Evolutionary conservation across 108 stramenopile species (phyloP).

Genomic region (Nannochloropsis salina): DNA sequence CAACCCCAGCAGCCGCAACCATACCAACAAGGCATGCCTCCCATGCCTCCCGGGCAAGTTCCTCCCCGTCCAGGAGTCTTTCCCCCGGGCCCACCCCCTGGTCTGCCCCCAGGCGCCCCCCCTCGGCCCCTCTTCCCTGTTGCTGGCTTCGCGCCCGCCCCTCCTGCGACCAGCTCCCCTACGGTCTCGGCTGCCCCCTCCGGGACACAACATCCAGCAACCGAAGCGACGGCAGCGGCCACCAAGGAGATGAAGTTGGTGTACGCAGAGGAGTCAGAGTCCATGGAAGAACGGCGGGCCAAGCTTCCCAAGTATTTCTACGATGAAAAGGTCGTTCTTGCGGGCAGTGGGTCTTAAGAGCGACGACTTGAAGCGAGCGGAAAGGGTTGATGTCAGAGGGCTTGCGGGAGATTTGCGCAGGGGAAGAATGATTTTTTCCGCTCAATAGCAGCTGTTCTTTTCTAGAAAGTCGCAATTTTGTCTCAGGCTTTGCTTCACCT

Average conservation of each 20-base stretch:
- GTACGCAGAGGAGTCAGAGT: neutral
- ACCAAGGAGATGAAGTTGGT: neutral
- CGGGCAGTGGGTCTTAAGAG: neutral
- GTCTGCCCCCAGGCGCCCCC: neutral
- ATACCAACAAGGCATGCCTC: neutral
- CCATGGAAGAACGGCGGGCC: slow-evolving; percentile 11
- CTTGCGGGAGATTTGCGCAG: no score
- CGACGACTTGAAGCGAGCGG: neutral
- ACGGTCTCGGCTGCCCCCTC: neutral
- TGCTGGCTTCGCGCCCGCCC: neutral
- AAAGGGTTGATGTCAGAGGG: neutral
- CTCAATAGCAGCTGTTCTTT: no score
- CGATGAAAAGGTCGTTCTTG: neutral
- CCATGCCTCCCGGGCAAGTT: neutral
- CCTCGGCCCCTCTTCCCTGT: slow-evolving; percentile 16
- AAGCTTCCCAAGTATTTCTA: slow-evolving; percentile 9
- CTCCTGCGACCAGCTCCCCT: neutral
- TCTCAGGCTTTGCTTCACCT: no score
- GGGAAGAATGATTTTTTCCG: no score
- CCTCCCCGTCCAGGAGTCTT: neutral
- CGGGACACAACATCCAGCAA: neutral
- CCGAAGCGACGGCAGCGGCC: neutral
- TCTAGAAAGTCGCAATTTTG: no score
- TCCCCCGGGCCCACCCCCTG: neutral
- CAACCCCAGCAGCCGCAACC: neutral